A percentile compares a stretch with the other conserved stretches of the same genome.
phyloP scores from a whole-genome alignment of 2,329 filamentous ascomycete genomes.

The Pseudocercospora fijiensis region DNA sequence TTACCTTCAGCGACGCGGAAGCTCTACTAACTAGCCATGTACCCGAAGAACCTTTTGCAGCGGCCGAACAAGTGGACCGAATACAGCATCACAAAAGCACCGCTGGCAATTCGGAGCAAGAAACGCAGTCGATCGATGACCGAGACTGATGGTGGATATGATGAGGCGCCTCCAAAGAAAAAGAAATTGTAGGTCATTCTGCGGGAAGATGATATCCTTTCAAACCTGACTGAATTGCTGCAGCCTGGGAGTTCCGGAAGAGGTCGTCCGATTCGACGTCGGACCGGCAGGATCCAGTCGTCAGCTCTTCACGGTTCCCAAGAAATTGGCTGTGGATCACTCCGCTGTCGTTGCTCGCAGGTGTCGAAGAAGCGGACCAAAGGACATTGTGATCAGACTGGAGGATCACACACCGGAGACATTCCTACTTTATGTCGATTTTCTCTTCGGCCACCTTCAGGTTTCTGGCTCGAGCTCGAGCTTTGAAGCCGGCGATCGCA shows the following conservation, averaged over 20 bases:
- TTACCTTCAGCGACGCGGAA: not conserved
- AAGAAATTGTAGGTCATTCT: not conserved
- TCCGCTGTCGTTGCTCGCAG: not conserved
- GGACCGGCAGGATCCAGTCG: not conserved
- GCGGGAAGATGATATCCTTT: no score
- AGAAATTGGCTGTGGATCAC: not conserved
- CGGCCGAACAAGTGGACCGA: not conserved
- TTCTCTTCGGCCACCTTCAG: not conserved
- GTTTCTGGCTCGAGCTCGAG: not conserved
- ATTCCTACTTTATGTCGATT: not conserved
- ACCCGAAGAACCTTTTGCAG: not conserved
- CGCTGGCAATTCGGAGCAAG: not conserved
- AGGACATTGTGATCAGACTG: not conserved
- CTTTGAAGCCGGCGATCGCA: not conserved
- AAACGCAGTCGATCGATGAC: not conserved
- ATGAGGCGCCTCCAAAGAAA: not conserved
- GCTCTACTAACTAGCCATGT: not conserved
- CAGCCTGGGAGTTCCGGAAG: not conserved
- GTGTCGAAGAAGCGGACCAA: not conserved
- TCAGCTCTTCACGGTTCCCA: not conserved
- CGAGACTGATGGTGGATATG: no score
- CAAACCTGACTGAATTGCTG: no score
- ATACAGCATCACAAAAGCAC: not conserved
- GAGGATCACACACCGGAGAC: not conserved
- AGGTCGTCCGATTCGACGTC: not conserved